Evolutionary conservation across 495 filamentous ascomycete genomes (phyloP).

Genomic region (Annulohypoxylon bovei): DNA sequence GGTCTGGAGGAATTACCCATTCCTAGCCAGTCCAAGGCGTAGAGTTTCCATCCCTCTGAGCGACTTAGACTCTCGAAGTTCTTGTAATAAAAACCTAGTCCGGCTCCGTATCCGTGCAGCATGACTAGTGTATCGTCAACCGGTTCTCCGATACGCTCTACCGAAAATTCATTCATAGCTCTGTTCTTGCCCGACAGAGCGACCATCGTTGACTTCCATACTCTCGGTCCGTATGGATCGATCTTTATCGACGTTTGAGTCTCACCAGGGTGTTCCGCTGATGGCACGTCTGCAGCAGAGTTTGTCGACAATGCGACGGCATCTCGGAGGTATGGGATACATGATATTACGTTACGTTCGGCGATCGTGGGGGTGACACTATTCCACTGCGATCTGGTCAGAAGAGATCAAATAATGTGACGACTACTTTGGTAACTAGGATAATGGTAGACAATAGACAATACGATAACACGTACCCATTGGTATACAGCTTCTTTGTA

Average conservation of each 20-base stretch:
- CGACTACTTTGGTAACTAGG: not conserved
- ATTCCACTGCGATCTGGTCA: constrained; percentile 71
- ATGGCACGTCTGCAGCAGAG: constrained; percentile 37
- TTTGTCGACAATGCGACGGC: constrained; percentile 61
- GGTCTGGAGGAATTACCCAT: constrained; percentile 93
- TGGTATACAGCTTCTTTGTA: constrained; percentile 92
- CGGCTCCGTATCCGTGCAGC: constrained; percentile 96
- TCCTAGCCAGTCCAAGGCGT: constrained; percentile 89
- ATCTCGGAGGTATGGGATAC: constrained; percentile 83
- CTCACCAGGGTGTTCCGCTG: constrained; percentile 53
- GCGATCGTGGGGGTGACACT: constrained; percentile 81
- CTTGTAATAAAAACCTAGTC: constrained; percentile 96
- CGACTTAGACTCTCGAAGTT: constrained; percentile 91
- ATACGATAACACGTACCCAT: constrained; percentile 71
- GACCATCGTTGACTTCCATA: constrained; percentile 88
- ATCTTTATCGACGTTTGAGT: constrained; percentile 61
- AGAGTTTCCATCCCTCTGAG: constrained; percentile 84
- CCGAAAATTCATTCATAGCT: constrained; percentile 89
- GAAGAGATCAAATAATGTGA: not conserved
- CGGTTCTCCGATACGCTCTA: constrained; percentile 82
- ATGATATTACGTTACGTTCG: constrained; percentile 89
- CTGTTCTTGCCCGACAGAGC: constrained; percentile 85
- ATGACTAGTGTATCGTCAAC: constrained; percentile 90
- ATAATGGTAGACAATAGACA: not conserved
- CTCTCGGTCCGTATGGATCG: constrained; percentile 86